Percentiles rank a stretch among this genome's conserved stretches.
Evolutionary conservation across 2,329 filamentous ascomycete species (phyloP).

Genomic region (Aurifilum marmelostoma): DNA sequence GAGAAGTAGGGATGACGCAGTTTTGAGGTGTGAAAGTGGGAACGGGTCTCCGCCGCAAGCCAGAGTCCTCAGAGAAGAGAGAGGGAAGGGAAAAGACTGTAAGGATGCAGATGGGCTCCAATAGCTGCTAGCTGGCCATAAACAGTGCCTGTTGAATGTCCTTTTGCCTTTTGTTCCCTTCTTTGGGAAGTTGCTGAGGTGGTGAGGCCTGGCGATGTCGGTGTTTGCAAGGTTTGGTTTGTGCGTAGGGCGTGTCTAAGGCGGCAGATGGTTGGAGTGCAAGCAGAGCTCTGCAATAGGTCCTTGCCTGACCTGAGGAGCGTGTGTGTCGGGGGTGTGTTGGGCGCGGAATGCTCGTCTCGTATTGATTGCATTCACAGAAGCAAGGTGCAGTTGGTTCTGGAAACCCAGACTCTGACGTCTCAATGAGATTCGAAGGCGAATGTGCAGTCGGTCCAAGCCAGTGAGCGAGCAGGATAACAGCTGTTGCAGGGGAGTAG

Average conservation of each 20-base stretch:
- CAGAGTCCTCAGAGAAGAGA: background rate
- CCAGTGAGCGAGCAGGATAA: background rate
- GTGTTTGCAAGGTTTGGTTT: conserved; percentile 4
- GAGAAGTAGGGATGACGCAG: background rate
- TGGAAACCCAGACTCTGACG: background rate
- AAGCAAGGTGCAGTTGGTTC: background rate
- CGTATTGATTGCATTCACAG: background rate
- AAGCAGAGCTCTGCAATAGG: background rate
- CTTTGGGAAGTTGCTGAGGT: background rate
- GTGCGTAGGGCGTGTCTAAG: background rate
- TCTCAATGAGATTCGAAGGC: background rate
- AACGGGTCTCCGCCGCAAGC: conserved; percentile 1
- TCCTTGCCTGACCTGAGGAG: background rate
- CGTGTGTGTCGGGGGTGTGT: background rate
- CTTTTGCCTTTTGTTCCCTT: background rate
- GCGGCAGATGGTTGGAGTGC: background rate
- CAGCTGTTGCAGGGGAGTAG: background rate
- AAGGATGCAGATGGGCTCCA: background rate
- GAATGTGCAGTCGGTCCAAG: background rate
- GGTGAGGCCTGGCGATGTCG: background rate
- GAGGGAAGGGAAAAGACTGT: background rate
- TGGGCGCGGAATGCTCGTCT: background rate
- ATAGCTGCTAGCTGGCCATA: background rate
- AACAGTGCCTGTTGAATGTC: background rate
- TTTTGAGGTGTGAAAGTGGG: background rate